phyloP scores from a whole-genome alignment of 306 rosid species.

The Ceratonia siliqua region DNA sequence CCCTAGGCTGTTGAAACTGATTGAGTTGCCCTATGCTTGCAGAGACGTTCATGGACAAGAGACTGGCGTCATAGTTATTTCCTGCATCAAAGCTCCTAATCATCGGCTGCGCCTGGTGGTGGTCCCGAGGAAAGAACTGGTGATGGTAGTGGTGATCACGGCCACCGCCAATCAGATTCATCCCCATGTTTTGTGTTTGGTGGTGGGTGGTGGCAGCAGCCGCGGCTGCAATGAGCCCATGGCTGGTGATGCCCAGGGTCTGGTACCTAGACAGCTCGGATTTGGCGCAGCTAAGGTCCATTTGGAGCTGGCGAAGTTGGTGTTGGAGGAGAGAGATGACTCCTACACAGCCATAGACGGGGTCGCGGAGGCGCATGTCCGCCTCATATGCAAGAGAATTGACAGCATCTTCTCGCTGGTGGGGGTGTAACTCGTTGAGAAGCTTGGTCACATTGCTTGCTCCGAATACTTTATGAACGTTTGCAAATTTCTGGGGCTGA shows the following conservation, averaged over 20 bases:
- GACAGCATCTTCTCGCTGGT: conserved; percentile 92
- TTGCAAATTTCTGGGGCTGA: conserved; percentile 92
- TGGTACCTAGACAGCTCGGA: conserved; percentile 87
- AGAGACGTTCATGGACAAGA: conserved; percentile 78
- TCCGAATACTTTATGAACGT: conserved; percentile 90
- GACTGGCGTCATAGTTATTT: conserved; percentile 66
- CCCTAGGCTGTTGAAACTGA: conserved; percentile 74
- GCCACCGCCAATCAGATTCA: conserved; percentile 31
- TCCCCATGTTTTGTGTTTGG: conserved; percentile 31
- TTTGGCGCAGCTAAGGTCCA: conserved; percentile 88
- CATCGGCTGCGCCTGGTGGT: conserved; percentile 44
- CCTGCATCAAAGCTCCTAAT: conserved; percentile 44
- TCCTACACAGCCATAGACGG: conserved; percentile 90
- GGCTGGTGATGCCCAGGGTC: conserved; percentile 33
- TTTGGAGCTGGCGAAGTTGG: conserved; percentile 93
- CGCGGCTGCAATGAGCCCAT: conserved; percentile 50
- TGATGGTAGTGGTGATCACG: conserved; percentile 41
- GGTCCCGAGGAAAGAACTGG: conserved; percentile 70
- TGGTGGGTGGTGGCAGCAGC: conserved; percentile 33
- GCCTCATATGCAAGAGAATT: conserved; percentile 98
- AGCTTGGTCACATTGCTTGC: conserved; percentile 94
- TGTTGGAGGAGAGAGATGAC: conserved; percentile 94
- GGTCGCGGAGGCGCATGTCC: conserved; percentile 95
- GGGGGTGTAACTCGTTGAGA: conserved; percentile 88
- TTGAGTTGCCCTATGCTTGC: conserved; percentile 72